Evolutionary conservation across 768 basidiomycete species (phyloP), one percentile per base, ranked within the genome.

Genomic region (Strobilomyces confusus): DNA sequence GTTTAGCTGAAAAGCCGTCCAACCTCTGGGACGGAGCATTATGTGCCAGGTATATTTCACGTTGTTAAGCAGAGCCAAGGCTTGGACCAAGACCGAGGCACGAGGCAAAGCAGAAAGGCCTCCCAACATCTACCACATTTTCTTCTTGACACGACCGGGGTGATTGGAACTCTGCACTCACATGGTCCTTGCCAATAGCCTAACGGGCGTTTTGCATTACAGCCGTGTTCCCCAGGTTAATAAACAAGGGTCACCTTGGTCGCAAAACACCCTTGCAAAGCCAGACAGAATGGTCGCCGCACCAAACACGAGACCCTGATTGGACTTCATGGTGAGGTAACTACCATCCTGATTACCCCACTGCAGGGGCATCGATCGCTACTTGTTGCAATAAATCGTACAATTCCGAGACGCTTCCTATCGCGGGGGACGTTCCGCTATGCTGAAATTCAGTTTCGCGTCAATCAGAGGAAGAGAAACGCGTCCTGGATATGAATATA

Each of bases 101-200:
- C 5, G 77, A 77, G 9, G 73, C 78, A 53, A 80, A 78, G 0
- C 73, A 1, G 80, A 80, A 30, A 82, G 62, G 6, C 80, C 81
- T 4, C 82, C 81, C 29, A 82, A 70, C 73, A 82, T 79, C 75
- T 80, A 56, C 38, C 22, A 29, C 13, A 14, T 47, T 22, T 12
- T 1, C 22, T 17, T 49, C 11, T 6, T 17, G n/a, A 30, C 17
- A 13, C 4, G n/a, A 32, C 14, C 1, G 8, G 29, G 2, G 23
- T 19, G 9, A 12, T 13, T 2, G 14, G 9, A 30, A 17, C 12
- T 25, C 22, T 30, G 44, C 29, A 63, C 75, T 49, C 26, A 77
- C 76, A 58, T 80, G 80, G 17, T 22, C 79, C 67, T 61, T 82
- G 81, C 80, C 80, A 82, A 54, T 81, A 81, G 22, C 77, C 77